phyloP scores from a whole-genome alignment of 495 filamentous ascomycete species.

The Aspergillus asperescens region DNA sequence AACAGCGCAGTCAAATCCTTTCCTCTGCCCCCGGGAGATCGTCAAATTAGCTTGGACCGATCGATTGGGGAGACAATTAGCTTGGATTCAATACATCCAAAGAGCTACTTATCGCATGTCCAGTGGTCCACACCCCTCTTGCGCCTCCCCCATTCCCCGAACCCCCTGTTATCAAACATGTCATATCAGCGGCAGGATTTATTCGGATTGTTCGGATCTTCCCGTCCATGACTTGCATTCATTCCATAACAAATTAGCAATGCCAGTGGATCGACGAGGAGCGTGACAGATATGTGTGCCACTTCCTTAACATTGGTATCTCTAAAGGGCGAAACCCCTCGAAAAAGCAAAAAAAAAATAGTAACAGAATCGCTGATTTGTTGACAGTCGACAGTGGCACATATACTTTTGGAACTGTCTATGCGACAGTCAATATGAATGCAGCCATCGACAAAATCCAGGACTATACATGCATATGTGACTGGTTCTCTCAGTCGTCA shows the following conservation, averaged over 20 bases:
- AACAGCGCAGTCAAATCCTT: constrained; percentile 6
- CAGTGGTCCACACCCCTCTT: constrained; percentile 1
- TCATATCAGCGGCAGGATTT: constrained; percentile 14
- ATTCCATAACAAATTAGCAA: constrained; percentile 6
- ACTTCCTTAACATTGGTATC: constrained; percentile 6
- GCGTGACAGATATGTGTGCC: constrained; percentile 18
- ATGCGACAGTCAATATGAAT: constrained; percentile 15
- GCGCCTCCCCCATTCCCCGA: background rate
- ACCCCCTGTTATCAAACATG: constrained; percentile 21
- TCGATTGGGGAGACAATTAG: constrained; percentile 18
- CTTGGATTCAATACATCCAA: constrained; percentile 19
- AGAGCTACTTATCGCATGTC: constrained; percentile 6
- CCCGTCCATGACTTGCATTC: constrained; percentile 24
- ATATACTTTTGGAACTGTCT: constrained; percentile 17
- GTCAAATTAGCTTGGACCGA: constrained; percentile 23
- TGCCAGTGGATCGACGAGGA: constrained; percentile 1
- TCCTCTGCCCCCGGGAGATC: constrained; percentile 23
- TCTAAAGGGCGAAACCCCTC: constrained; percentile 3
- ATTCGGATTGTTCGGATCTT: constrained; percentile 21
- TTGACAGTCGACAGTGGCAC: background rate
- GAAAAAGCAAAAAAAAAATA: constrained; percentile 8
- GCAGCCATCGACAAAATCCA: constrained; percentile 7
- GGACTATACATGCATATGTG: constrained; percentile 14
- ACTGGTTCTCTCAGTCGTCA: constrained; percentile 13
- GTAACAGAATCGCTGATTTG: background rate